A percentile compares a stretch with the other conserved stretches of the same genome.
phyloP scores from a whole-genome alignment of 139 green algal species.

The Tetraselmis chui region DNA sequence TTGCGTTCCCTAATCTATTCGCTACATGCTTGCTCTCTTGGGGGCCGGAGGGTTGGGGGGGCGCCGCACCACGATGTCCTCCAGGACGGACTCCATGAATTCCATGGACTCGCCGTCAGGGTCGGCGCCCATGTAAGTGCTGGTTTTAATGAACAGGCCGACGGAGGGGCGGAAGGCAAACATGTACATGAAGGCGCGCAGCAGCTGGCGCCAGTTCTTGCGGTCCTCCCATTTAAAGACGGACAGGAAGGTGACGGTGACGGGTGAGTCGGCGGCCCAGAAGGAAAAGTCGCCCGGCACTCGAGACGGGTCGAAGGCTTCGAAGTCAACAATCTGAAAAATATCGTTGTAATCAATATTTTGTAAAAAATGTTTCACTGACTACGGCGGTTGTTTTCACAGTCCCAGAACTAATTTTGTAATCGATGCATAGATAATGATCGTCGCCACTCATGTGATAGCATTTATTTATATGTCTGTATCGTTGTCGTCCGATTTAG shows the following conservation, averaged over 20 bases:
- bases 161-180: constrained; percentile 4
- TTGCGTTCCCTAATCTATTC: no score
- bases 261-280: not conserved
- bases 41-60: not conserved
- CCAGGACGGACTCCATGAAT: not conserved
- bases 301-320: not conserved
- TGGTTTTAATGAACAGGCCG: constrained; percentile 15
- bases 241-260: not conserved
- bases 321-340: not conserved
- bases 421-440: no score
- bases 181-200: constrained; percentile 7
- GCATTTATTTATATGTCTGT: no score
- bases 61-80: not conserved
- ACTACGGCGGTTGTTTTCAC: no score
- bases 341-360: no score
- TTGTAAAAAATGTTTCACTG: no score
- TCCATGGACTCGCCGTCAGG: not conserved
- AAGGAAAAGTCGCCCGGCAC: not conserved
- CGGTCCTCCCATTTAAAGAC: constrained; percentile 21
- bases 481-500: no score
- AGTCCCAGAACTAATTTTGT: no score
- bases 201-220: constrained; percentile 17
- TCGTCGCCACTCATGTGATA: no score
- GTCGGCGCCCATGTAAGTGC: not conserved
- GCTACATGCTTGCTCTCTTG: no score